These are phyloP conservation scores for Arthroderma sp. DNA, from an alignment of 2,329 filamentous ascomycete species.

Conservation along the genomic window DNA sequence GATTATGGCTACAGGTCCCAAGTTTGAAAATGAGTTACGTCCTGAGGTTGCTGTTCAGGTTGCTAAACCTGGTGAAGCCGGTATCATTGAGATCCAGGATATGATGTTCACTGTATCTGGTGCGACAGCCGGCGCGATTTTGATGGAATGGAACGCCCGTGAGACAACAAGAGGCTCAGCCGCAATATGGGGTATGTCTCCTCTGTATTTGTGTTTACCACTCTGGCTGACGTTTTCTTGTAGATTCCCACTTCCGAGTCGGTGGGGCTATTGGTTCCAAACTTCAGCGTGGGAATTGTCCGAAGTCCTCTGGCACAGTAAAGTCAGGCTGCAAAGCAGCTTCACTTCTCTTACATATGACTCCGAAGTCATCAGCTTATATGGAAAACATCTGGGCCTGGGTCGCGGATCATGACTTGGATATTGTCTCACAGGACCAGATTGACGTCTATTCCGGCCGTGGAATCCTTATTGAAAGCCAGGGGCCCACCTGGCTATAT, in stretches of 20 bases:
- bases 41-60: constrained; percentile 19
- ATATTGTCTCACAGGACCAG: constrained; percentile 12
- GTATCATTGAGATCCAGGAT: constrained; percentile 28
- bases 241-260: constrained; percentile 30
- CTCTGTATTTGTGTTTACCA: neutral
- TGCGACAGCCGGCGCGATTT: constrained; percentile 25
- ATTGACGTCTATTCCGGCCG: constrained; percentile 51
- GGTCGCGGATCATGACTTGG: constrained; percentile 11
- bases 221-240: constrained; percentile 13
- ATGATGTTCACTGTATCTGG: constrained; percentile 28
- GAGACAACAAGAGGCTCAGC: constrained; percentile 19
- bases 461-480: constrained; percentile 41
- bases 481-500: constrained; percentile 53
- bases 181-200: constrained; percentile 6
- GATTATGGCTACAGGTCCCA: constrained; percentile 23
- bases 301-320: constrained; percentile 15
- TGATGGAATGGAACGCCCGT: constrained; percentile 29
- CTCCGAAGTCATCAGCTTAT: constrained; percentile 35
- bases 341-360: constrained; percentile 51
- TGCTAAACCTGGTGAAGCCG: constrained; percentile 22
- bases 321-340: constrained; percentile 22
- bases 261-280: constrained; percentile 29
- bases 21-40: constrained; percentile 20
- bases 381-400: constrained; percentile 22
- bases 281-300: constrained; percentile 22